Evolutionary conservation across 2,329 filamentous ascomycete genomes (phyloP).

Genomic region (Parastagonospora nodorum): DNA sequence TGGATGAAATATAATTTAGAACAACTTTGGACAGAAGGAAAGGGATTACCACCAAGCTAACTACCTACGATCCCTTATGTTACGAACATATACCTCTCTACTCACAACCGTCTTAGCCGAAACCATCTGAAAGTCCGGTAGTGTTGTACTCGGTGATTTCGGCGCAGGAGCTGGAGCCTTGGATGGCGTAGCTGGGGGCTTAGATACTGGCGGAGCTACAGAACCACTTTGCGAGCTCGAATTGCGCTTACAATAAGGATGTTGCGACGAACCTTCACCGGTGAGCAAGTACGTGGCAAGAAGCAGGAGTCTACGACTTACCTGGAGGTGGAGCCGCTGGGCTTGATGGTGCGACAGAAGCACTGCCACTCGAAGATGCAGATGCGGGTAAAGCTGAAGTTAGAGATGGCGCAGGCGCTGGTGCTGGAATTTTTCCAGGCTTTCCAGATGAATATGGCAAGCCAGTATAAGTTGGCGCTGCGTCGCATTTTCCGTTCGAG

Average conservation of each 20-base stretch:
- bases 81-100: background rate
- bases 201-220: background rate
- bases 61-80: no score
- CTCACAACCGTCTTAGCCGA: background rate
- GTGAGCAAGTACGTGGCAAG: background rate
- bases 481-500: conserved; percentile 11
- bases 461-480: conserved; percentile 9
- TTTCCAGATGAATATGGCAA: conserved; percentile 7
- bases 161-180: background rate
- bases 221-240: background rate
- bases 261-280: background rate
- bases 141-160: background rate
- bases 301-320: background rate
- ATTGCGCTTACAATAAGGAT: conserved; percentile 1
- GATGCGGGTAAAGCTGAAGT: background rate
- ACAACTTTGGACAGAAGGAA: no score
- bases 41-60: no score
- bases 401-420: background rate
- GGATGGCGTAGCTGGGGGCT: background rate
- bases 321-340: background rate
- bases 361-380: background rate
- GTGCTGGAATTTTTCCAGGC: background rate
- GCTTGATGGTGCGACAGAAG: background rate
- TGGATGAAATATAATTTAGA: no score
- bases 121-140: background rate